Evolutionary conservation across 768 basidiomycete species (phyloP).

Genomic region (Stropharia rugosoannulata): DNA sequence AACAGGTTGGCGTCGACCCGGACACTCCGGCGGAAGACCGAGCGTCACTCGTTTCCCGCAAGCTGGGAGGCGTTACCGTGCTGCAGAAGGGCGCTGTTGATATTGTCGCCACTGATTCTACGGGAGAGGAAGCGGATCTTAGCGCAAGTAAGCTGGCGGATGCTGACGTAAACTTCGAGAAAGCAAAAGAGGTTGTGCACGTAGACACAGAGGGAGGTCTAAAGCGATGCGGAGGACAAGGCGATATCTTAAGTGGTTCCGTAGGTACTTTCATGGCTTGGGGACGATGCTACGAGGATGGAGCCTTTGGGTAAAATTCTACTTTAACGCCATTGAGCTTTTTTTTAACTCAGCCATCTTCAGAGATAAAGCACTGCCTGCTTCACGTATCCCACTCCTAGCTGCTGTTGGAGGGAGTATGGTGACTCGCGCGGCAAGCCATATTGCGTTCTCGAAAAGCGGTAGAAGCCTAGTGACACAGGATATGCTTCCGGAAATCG

Average conservation of each 20-base stretch:
- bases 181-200: slow-evolving; percentile 57
- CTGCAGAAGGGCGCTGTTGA: slow-evolving; percentile 86
- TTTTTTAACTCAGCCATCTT: background rate
- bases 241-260: slow-evolving; percentile 87
- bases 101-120: slow-evolving; percentile 77
- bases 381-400: slow-evolving; percentile 74
- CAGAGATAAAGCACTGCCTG: slow-evolving; percentile 54
- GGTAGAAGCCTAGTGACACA: slow-evolving; percentile 82
- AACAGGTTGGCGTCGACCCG: slow-evolving; percentile 65
- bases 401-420: slow-evolving; percentile 87
- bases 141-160: slow-evolving; percentile 40
- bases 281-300: slow-evolving; percentile 91
- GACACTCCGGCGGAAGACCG: slow-evolving; percentile 47
- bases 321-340: background rate
- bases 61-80: slow-evolving; percentile 85
- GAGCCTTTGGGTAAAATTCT: slow-evolving; percentile 65
- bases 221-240: slow-evolving; percentile 95
- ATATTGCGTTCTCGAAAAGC: slow-evolving; percentile 69
- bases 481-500: slow-evolving; percentile 69
- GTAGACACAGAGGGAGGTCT: slow-evolving; percentile 77
- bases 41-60: slow-evolving; percentile 71
- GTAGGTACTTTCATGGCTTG: slow-evolving; percentile 92
- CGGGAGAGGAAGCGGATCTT: slow-evolving; percentile 48
- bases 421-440: slow-evolving; percentile 84
- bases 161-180: slow-evolving; percentile 48